These are phyloP conservation scores for Thalassiosira livingstoniorum DNA, from an alignment of 352 stramenopile species.

Conservation along the genomic window DNA sequence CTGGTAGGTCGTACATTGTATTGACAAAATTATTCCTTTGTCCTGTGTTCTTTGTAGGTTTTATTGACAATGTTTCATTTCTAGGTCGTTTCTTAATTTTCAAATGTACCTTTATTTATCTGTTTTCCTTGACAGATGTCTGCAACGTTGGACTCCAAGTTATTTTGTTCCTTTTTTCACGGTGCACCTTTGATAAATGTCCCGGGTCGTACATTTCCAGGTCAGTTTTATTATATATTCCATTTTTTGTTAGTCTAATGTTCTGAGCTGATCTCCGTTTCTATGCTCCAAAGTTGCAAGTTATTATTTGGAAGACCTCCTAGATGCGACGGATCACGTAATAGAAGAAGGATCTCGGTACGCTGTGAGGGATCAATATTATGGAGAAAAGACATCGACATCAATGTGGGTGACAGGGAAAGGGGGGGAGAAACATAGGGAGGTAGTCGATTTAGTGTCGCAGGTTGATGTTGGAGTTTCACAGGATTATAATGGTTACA, in stretches of 20 bases:
- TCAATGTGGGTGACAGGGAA: conserved; percentile 66
- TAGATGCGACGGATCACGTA: conserved; percentile 78
- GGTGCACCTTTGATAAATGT: conserved; percentile 98
- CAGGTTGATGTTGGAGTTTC: conserved; percentile 34
- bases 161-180: conserved; percentile 99
- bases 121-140: conserved; percentile 84
- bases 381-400: conserved; percentile 46
- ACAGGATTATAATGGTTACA: conserved; percentile 71
- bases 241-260: background rate
- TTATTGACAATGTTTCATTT: no score
- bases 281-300: background rate
- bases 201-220: conserved; percentile 88
- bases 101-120: no score
- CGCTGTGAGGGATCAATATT: conserved; percentile 49
- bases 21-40: no score
- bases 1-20: conserved; percentile 95
- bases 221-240: conserved; percentile 94
- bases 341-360: conserved; percentile 81
- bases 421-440: conserved; percentile 69
- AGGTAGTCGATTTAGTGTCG: conserved; percentile 61
- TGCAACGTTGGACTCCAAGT: conserved; percentile 97
- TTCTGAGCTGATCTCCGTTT: background rate
- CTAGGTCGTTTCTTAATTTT: no score
- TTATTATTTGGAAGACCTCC: conserved; percentile 65
- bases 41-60: no score